Evolutionary conservation across 169 alveolate species (phyloP).

Genomic region (Cystoisospora suis): DNA sequence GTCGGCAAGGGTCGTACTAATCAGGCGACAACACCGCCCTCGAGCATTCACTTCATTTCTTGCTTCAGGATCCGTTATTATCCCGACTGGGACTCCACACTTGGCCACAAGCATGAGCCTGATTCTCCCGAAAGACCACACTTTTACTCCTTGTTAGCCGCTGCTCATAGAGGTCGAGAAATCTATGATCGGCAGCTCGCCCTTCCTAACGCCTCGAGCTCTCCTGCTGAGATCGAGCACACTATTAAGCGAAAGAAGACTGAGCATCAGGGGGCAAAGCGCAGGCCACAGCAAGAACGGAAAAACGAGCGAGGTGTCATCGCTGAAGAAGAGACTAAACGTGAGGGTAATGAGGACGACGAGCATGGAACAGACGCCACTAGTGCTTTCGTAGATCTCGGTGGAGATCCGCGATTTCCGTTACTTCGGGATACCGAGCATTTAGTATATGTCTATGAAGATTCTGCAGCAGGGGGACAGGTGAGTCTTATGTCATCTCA

Average conservation of each 20-base stretch:
- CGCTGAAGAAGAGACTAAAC: no score
- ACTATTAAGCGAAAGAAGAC: not conserved
- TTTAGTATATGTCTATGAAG: not conserved
- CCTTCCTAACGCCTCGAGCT: no score
- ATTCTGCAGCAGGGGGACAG: slow-evolving; percentile 11
- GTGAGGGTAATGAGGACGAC: no score
- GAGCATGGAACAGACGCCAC: no score
- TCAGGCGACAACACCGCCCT: no score
- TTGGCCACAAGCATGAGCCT: not conserved
- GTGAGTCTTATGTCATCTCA: not conserved
- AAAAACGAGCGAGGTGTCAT: no score
- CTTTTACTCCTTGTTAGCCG: not conserved
- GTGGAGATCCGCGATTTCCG: no score
- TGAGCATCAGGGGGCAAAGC: not conserved
- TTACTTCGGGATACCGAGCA: not conserved
- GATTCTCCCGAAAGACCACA: not conserved
- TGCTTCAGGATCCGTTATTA: not conserved
- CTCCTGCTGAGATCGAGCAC: not conserved
- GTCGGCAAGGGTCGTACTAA: no score
- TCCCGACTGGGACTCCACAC: slow-evolving; percentile 15
- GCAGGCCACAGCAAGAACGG: not conserved
- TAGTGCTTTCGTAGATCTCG: no score
- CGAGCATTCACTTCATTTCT: not conserved
- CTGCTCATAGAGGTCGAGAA: not conserved
- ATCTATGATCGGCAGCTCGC: not conserved